Percentiles rank a stretch among this genome's conserved stretches.
Evolutionary conservation across 2,329 filamentous ascomycete genomes (phyloP).

Genomic region (Lithohypha guttulata): DNA sequence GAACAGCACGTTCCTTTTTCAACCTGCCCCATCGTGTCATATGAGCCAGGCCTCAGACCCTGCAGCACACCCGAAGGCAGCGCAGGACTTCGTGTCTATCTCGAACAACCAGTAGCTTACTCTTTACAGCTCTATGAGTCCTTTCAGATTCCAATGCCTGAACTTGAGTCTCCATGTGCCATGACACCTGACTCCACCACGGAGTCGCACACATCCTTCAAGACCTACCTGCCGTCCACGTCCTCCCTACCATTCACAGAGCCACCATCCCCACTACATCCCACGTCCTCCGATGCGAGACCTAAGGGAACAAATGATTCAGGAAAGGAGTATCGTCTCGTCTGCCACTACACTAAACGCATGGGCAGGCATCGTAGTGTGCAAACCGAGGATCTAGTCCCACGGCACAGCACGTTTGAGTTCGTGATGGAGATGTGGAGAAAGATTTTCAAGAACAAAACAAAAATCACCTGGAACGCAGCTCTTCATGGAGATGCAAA

Average conservation of each 20-base stretch:
- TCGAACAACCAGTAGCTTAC: conserved; percentile 3
- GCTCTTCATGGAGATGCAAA: conserved; percentile 9
- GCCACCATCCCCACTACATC: background rate
- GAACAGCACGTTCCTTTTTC: conserved; percentile 1
- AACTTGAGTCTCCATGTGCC: too few species aligned
- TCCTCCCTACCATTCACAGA: too few species aligned
- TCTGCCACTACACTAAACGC: conserved; percentile 4
- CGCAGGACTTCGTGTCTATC: background rate
- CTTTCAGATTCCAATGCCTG: background rate
- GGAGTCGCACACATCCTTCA: too few species aligned
- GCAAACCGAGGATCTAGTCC: conserved; percentile 20
- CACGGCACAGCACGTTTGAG: conserved; percentile 25
- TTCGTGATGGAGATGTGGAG: conserved; percentile 43
- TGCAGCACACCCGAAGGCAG: background rate
- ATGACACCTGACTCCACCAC: too few species aligned
- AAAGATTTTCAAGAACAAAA: conserved; percentile 48
- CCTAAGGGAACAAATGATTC: background rate
- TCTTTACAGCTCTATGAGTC: conserved; percentile 9
- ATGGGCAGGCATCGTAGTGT: background rate
- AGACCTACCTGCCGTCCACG: background rate
- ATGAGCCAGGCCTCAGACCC: background rate
- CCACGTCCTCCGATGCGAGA: background rate
- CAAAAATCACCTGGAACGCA: conserved; percentile 50
- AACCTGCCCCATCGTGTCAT: background rate
- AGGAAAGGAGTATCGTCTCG: background rate